These are phyloP conservation scores for Aspergillus heteromorphus DNA, from an alignment of 495 filamentous ascomycete species.

Conservation along the genomic window DNA sequence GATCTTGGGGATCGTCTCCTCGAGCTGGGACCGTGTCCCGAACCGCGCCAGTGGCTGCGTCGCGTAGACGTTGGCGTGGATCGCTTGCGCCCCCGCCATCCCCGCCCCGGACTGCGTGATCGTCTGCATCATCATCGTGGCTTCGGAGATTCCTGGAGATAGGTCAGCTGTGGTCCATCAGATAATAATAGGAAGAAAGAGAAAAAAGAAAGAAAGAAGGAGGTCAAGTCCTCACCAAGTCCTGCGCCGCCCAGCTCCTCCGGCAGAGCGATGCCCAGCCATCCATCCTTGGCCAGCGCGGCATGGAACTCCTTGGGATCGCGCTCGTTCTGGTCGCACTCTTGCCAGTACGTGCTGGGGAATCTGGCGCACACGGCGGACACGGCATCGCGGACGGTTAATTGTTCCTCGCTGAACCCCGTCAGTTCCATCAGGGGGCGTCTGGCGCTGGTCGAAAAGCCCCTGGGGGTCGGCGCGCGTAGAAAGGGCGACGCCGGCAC, in stretches of 20 bases:
- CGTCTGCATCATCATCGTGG: constrained; percentile 81
- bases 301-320: constrained; percentile 72
- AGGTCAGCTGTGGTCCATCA: constrained; percentile 41
- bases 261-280: constrained; percentile 74
- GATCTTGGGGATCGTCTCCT: constrained; percentile 59
- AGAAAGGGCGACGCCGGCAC: background rate
- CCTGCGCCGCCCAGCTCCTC: constrained; percentile 67
- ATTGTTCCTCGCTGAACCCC: constrained; percentile 65
- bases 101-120: constrained; percentile 73
- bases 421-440: constrained; percentile 60
- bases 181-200: too few species aligned
- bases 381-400: constrained; percentile 67
- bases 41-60: constrained; percentile 72
- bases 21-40: constrained; percentile 54
- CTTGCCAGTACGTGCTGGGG: constrained; percentile 62
- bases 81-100: constrained; percentile 70
- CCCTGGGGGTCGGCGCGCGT: background rate
- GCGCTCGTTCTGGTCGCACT: constrained; percentile 58
- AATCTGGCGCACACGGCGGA: constrained; percentile 62
- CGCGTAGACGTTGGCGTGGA: constrained; percentile 75
- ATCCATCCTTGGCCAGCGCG: constrained; percentile 71
- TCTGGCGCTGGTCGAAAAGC: constrained; percentile 27
- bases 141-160: constrained; percentile 58
- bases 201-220: constrained; percentile 41
- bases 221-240: constrained; percentile 49